Evolutionary conservation across 2,329 filamentous ascomycete species (phyloP), one percentile per base, ranked within the genome.

Genomic region (Trichoderma pleuroti): DNA sequence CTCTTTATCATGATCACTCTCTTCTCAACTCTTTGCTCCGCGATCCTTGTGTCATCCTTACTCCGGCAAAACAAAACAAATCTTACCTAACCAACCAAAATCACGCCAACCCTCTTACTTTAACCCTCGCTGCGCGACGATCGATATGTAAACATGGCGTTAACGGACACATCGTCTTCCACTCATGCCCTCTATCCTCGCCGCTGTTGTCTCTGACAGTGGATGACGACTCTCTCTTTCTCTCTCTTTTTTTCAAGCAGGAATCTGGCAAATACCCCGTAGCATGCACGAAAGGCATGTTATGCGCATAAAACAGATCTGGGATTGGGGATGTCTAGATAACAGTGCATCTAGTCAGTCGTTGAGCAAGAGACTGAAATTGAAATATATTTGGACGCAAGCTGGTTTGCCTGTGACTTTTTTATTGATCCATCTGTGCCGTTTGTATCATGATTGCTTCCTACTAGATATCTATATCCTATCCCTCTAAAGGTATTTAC

Each of bases 1-100:
- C 75, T 74, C 74, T 75, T 75, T 75, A 64, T 71, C 57, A 68
- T 70, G 72, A 73, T 74, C 74, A 76, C 75, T 76, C 75, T 74
- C 76, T 76, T 75, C 76, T 75, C 73, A 64, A 72, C 73, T 73
- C 71, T 74, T 52, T 73, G 71, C 74, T 72, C 75, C 75, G 74
- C 73, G 68, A 74, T 73, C 68, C 73, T 73, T 71, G 59, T 69
- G 52, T 71, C 60, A 68, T 65, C 65, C 60, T 52, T 67, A 59
- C 46, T 61, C 66, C 66, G 56, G 21, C 46, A 61, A 65, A 65
- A 52, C 28, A 32, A 65, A 26, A 62, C 36, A 21, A 30, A 46
- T 52, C 4, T 54, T 67, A 59, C 67, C 52, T 36, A 49, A 42
- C 26, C 64, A 26, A 59, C 56, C 46, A 46, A 59, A 66, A 71